Base-by-base conservation (phyloP, 2,329 filamentous ascomycete species). In the Westerdykella sp. region DNA sequence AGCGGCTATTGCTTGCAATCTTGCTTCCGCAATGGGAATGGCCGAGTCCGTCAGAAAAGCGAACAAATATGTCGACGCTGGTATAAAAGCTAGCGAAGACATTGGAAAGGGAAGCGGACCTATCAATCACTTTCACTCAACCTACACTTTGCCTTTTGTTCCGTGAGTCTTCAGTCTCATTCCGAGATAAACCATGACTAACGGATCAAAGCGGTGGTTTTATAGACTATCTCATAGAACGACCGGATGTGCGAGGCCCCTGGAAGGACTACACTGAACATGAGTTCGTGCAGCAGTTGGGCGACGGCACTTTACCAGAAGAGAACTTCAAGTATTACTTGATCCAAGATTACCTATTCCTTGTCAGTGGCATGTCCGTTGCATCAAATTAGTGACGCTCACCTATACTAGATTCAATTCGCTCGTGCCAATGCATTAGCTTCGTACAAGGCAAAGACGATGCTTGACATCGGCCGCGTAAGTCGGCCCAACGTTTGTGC, bases 331-430 rank as follows among this genome's bases (percentile, higher is more conserved):
- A 89, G 65, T 78, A 84, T 32, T 97, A 96, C 62, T 79, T 97
- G 43, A 77, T 93, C 9, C 91, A 97, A 57, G 91, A 97, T 59
- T 96, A 96, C 58, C 74, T 95, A 4, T 97, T 93, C 59, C 71
- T 96, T 35, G 85, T 93, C 56, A 34, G 74, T 60, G 25, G 2
- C 25, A 3, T 12, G 25, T 10, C 22, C n/a, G n/a, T n/a, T 9
- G 15, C 9, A 10, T 12, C 7, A 11, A 15, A 14, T n/a, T 10
- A 5, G 25, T 21, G 18, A 21, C 32, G 62, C 41, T 15, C 6
- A n/a, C 22, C 5, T 9, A 10, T 10, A 3, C 10, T 25, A 89
- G 84, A 77, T 85, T 37, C 90, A 96, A 59, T 97, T 95, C 67
- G 83, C 89, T 2, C 77, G 91, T 53, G 89, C 89, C 37, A 91